A percentile compares a stretch with the other conserved stretches of the same genome.
These are phyloP conservation scores for Auriscalpium microsporum DNA, from an alignment of 768 basidiomycete species.

Conservation along the genomic window DNA sequence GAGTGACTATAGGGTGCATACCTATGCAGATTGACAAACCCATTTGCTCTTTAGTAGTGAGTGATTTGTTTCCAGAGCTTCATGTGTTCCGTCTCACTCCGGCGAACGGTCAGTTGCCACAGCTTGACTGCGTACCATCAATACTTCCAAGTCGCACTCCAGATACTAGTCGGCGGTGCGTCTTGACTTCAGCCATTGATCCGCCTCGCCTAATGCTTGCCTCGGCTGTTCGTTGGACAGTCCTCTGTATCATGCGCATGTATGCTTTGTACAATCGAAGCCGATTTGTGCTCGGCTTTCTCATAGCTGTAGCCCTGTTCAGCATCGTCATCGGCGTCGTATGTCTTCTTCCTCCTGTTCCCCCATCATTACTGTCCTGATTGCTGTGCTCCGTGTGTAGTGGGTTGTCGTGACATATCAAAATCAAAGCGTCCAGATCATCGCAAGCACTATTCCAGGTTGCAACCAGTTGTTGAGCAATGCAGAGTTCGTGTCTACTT, in stretches of 20 bases:
- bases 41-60: not conserved
- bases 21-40: no score
- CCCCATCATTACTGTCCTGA: no score
- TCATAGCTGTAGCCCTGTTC: not conserved
- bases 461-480: not conserved
- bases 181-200: not conserved
- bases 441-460: not conserved
- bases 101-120: not conserved
- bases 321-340: not conserved
- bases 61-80: not conserved
- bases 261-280: conserved; percentile 1
- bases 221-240: not conserved
- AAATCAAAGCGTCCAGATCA: not conserved
- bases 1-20: not conserved
- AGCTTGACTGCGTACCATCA: not conserved
- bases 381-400: not conserved
- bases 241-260: not conserved
- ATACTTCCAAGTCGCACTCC: not conserved
- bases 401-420: not conserved
- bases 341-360: not conserved
- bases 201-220: no score
- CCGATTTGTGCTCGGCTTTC: not conserved
- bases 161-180: not conserved
- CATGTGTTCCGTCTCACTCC: not conserved
- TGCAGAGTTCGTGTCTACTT: not conserved